Evolutionary conservation across 768 basidiomycete species (phyloP), one percentile per base, ranked within the genome.

Genomic region (Kwoniella pini): DNA sequence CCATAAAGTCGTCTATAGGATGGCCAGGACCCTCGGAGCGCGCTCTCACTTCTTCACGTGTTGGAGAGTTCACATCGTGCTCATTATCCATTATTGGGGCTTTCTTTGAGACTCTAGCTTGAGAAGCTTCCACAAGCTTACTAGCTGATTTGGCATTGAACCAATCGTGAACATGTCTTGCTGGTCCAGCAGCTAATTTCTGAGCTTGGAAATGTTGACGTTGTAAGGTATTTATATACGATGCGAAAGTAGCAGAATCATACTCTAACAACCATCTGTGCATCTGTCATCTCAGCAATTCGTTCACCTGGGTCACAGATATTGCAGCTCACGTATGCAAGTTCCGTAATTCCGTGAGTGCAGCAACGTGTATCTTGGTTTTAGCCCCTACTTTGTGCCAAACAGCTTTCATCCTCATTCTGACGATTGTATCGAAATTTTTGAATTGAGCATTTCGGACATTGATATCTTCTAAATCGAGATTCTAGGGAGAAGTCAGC

Each of bases 381-480:
- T 85, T 88, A 0, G 90, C 87, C 0, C 92, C 92, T 26, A 95
- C 94, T 79, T 92, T 91, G 78, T 98, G 93, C 95, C 96, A 98
- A 6, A 96, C 88, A 0, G 92, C 84, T 76, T 96, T 91, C 7
- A 98, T 84, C 70, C 94, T 91, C 30, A 85, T 84, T 2, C 94
- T 85, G 2, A 97, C 92, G 50, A 95, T 83, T 19, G 84, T 80
- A 71, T 97, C 94, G 71, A 98, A 99, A 0, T 89, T 91, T 31
- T 86, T 86, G 77, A 97, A 98, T 69, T 97, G 93, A 0, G 93
- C 91, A 69, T 89, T 93, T 71, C 96, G 90, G 46, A 98, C 84
- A 24, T 85, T 92, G 60, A 98, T 82, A 63, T 96, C 93, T 66
- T 98, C 95, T 15, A 97, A 82, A 54, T 98, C 95, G 21, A 97